These are phyloP conservation scores for Leishmania lainsoni DNA, from an alignment of 208 protist species.

Conservation along the genomic window DNA sequence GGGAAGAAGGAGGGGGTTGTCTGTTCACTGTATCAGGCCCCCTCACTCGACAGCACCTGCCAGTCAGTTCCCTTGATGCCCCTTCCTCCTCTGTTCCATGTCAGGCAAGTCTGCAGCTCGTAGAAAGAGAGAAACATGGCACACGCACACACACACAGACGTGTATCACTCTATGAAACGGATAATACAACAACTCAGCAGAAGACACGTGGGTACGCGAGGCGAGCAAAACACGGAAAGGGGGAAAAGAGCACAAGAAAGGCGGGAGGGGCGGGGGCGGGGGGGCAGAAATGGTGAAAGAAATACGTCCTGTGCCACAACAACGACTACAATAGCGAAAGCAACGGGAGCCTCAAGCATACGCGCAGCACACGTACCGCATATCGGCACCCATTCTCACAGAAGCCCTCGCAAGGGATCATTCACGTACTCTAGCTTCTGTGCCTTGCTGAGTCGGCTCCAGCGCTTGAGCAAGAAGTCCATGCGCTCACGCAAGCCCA, in stretches of 20 bases:
- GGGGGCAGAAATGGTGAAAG: neutral
- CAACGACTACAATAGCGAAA: neutral
- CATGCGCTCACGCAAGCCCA: slow-evolving; percentile 89
- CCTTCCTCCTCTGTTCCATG: neutral
- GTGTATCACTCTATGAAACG: neutral
- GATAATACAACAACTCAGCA: neutral
- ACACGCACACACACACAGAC: neutral
- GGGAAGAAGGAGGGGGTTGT: neutral
- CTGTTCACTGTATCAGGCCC: neutral
- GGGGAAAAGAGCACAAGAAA: neutral
- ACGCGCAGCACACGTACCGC: neutral
- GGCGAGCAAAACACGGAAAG: neutral
- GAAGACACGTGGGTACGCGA: neutral
- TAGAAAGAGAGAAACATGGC: neutral
- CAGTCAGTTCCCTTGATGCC: neutral
- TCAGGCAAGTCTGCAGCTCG: neutral
- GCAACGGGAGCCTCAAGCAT: neutral
- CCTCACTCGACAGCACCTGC: neutral
- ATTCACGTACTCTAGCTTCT: slow-evolving; percentile 75
- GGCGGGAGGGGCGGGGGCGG: neutral
- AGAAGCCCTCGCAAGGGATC: slow-evolving; percentile 84
- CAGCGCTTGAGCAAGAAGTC: slow-evolving; percentile 78
- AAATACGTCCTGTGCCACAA: neutral
- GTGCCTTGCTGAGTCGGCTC: slow-evolving; percentile 60
- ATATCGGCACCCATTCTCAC: slow-evolving; percentile 16